Percentiles rank a stretch among this genome's conserved stretches.
These are phyloP conservation scores for Xylaria castorea DNA, from an alignment of 495 filamentous ascomycete genomes.

Conservation along the genomic window DNA sequence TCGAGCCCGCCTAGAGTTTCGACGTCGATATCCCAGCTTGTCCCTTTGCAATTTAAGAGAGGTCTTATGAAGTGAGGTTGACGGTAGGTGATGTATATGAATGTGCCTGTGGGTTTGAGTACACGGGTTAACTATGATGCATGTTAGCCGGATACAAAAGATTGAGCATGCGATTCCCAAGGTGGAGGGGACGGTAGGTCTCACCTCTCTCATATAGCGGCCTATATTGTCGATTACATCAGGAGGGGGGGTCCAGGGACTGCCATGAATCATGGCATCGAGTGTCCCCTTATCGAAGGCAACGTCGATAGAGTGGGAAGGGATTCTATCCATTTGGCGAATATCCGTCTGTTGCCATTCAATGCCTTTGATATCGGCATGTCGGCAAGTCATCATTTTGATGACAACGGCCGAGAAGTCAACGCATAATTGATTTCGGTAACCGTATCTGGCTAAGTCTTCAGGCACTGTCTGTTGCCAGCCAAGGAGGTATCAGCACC, in stretches of 20 bases:
- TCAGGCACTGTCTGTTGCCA: slow-evolving; percentile 55
- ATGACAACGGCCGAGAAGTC: slow-evolving; percentile 64
- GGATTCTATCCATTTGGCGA: slow-evolving; percentile 51
- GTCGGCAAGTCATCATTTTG: slow-evolving; percentile 33
- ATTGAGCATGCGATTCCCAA: neutral
- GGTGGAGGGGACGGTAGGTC: neutral
- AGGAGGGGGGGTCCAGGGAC: slow-evolving; percentile 62
- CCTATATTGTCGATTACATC: slow-evolving; percentile 58
- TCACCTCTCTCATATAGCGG: slow-evolving; percentile 60
- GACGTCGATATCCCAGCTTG: neutral
- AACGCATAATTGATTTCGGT: slow-evolving; percentile 60
- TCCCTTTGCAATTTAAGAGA: slow-evolving; percentile 49
- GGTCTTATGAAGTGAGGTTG: slow-evolving; percentile 65
- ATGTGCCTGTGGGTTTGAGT: slow-evolving; percentile 59
- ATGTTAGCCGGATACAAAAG: slow-evolving; percentile 25
- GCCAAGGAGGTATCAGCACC: neutral
- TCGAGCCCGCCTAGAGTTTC: neutral
- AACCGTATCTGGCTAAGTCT: slow-evolving; percentile 55
- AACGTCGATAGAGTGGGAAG: slow-evolving; percentile 54
- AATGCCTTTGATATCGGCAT: neutral
- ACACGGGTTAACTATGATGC: slow-evolving; percentile 55
- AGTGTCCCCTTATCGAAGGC: slow-evolving; percentile 69
- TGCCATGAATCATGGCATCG: slow-evolving; percentile 67
- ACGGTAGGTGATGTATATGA: slow-evolving; percentile 63
- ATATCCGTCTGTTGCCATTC: slow-evolving; percentile 54